Base-by-base conservation (phyloP, 2,329 filamentous ascomycete species). In the Exophiala dermatitidis region DNA sequence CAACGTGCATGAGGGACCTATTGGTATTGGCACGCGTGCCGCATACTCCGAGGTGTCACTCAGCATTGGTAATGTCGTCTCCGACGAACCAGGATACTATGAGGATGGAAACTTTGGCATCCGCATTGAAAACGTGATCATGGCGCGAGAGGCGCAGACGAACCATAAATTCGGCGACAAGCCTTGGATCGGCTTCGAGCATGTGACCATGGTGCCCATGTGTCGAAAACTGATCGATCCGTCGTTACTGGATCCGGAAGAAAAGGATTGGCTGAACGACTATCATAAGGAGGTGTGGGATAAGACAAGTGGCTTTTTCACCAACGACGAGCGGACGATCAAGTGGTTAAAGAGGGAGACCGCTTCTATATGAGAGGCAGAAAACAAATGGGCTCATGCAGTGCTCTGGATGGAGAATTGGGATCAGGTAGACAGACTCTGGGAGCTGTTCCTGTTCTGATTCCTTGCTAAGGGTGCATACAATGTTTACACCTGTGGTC, bases 1-100 rank as follows among this genome's bases (percentile, higher is more conserved):
- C 65, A 98, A 98, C 62, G 93, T 98, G 0, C 93, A 98, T 67
- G 93, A 98, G 72, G 93, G 93, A 0, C 93, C 93, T 1, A 95
- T 98, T 57, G 93, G 93, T 19, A 94, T 98, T 56, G 93, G 93
- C 30, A 96, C 90, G 6, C 81, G 93, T 42, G 82, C 94, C 37
- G 88, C 94, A 64, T 96, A 91, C 67, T 85, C 88, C 0, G 93
- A 98, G 67, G 90, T 97, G 4, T 80, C 93, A 0, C 77, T 98
- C 31, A 82, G 88, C 0, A 78, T 88, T n/a, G 93, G 93, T 42
- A 96, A 98, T 64, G 91, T 98, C 38, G 82, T 97, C 49, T 97
- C 91, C 1, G 90, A 96, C 65, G 90, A 98, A 70, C 93, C 93
- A 1, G 93, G 93, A 31, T 98, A 90, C 73, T 98, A 98, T 68